A percentile compares a stretch with the other conserved stretches of the same genome.
These are phyloP conservation scores for Apiospora pterosperma DNA, from an alignment of 2,329 filamentous ascomycete genomes.

Conservation along the genomic window DNA sequence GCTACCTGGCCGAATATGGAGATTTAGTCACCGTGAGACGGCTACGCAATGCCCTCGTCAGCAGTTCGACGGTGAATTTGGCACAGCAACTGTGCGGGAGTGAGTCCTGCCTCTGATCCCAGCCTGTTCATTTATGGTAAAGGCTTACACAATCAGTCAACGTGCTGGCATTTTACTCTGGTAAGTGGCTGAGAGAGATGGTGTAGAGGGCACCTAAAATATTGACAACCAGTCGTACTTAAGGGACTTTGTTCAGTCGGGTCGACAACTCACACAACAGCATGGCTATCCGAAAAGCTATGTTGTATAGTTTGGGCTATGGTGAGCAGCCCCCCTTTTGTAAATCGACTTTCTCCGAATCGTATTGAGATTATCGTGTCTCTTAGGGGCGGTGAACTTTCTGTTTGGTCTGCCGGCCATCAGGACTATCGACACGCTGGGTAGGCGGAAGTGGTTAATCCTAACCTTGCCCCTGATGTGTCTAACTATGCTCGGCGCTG, in stretches of 20 bases:
- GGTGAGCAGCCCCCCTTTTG: slow-evolving; percentile 39
- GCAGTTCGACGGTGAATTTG: slow-evolving; percentile 26
- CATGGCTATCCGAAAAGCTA: neutral
- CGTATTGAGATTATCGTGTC: slow-evolving; percentile 26
- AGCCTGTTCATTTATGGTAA: slow-evolving; percentile 14
- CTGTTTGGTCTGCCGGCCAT: slow-evolving; percentile 38
- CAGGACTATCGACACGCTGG: slow-evolving; percentile 35
- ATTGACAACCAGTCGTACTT: neutral
- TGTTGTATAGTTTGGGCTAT: neutral
- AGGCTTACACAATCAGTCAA: slow-evolving; percentile 26
- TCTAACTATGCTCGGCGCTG: slow-evolving; percentile 36
- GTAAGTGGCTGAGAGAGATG: slow-evolving; percentile 15
- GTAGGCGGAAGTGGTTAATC: slow-evolving; percentile 39
- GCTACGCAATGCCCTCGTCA: slow-evolving; percentile 28
- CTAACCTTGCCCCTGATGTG: slow-evolving; percentile 41
- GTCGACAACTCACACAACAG: slow-evolving; percentile 29
- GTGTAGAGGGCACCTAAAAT: neutral
- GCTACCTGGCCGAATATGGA: slow-evolving; percentile 7
- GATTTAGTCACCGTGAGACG: slow-evolving; percentile 17
- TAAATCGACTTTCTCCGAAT: slow-evolving; percentile 19
- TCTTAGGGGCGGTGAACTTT: slow-evolving; percentile 37
- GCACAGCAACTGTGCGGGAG: slow-evolving; percentile 32
- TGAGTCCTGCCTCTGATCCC: slow-evolving; percentile 18
- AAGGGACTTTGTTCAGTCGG: slow-evolving; percentile 7
- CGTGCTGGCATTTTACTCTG: slow-evolving; percentile 42